Percentiles rank a stretch among this genome's conserved stretches.
Conservation (phyloP, 805 yeast species). For the Myxozyma nipponensis region DNA sequence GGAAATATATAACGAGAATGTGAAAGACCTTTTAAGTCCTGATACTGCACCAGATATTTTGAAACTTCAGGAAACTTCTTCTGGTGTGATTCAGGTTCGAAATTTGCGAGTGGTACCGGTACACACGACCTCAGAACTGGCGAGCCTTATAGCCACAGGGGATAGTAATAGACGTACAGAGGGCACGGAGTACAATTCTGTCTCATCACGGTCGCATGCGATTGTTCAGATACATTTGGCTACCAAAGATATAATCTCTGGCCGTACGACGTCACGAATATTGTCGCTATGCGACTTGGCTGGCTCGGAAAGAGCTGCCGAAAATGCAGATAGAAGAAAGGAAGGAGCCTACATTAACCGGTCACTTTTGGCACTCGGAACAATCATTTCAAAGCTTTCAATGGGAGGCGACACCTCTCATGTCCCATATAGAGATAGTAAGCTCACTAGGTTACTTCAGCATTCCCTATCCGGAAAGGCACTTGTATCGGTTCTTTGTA, state of each 20-base stretch:
- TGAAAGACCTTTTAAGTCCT: slow-evolving; percentile 66
- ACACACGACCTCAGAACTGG: slow-evolving; percentile 53
- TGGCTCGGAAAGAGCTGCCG: slow-evolving; percentile 86
- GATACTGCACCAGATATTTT: slow-evolving; percentile 49
- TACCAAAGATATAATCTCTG: slow-evolving; percentile 28
- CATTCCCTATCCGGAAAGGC: slow-evolving; percentile 89
- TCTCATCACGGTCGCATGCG: slow-evolving; percentile 91
- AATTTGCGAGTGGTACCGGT: slow-evolving; percentile 68
- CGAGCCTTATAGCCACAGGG: slow-evolving; percentile 60
- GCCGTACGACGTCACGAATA: slow-evolving; percentile 39
- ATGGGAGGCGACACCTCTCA: slow-evolving; percentile 45
- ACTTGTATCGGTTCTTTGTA: slow-evolving; percentile 79
- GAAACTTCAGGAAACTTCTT: slow-evolving; percentile 72
- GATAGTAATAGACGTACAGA: slow-evolving; percentile 74
- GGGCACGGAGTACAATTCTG: slow-evolving; percentile 81
- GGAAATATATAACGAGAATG: slow-evolving; percentile 83
- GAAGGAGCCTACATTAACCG: slow-evolving; percentile 94
- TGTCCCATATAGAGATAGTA: slow-evolving; percentile 90
- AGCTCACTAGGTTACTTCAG: slow-evolving; percentile 81
- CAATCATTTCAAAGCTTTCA: slow-evolving; percentile 81
- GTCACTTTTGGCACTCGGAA: slow-evolving; percentile 82
- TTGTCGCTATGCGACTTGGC: slow-evolving; percentile 91
- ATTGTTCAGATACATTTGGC: slow-evolving; percentile 66
- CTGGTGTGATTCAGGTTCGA: slow-evolving; percentile 63
- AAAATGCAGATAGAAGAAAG: slow-evolving; percentile 73